Conservation (phyloP, 2,329 filamentous ascomycete genomes). For the Tolypocladium album region DNA sequence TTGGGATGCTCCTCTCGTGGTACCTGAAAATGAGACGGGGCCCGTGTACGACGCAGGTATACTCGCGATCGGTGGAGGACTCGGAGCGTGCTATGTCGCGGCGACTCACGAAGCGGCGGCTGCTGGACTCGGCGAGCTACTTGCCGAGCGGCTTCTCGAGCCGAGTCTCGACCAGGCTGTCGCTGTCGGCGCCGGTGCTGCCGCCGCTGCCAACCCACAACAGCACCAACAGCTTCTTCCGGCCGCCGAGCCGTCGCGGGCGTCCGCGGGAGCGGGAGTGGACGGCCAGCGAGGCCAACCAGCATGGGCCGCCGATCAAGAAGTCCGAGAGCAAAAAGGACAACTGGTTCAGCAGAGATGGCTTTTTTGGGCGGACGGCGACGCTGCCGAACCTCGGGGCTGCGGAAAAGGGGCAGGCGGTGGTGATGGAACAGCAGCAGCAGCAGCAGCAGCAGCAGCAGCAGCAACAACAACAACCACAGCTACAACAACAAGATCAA, state of each 20-base stretch:
- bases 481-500: background rate
- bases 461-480: conserved; percentile 3
- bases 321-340: conserved; percentile 12
- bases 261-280: conserved; percentile 21
- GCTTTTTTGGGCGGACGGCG: conserved; percentile 21
- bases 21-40: conserved; percentile 13
- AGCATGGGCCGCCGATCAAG: conserved; percentile 34
- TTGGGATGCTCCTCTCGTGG: conserved; percentile 33
- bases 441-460: no score
- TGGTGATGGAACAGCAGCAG: background rate
- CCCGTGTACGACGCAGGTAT: conserved; percentile 13
- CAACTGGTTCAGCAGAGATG: conserved; percentile 13
- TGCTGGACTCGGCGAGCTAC: conserved; percentile 8
- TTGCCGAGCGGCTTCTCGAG: conserved; percentile 7
- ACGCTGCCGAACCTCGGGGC: conserved; percentile 24
- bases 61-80: conserved; percentile 15
- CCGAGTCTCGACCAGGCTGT: conserved; percentile 17
- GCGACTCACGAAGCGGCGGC: conserved; percentile 19
- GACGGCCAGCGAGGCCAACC: conserved; percentile 36
- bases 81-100: conserved; percentile 9
- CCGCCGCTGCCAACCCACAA: conserved; percentile 22
- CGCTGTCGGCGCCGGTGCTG: conserved; percentile 13
- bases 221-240: conserved; percentile 15
- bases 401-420: conserved; percentile 11
- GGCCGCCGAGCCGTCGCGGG: conserved; percentile 7